These are phyloP conservation scores for Celoporthe dispersa DNA, from an alignment of 2,329 filamentous ascomycete species.

Conservation along the genomic window DNA sequence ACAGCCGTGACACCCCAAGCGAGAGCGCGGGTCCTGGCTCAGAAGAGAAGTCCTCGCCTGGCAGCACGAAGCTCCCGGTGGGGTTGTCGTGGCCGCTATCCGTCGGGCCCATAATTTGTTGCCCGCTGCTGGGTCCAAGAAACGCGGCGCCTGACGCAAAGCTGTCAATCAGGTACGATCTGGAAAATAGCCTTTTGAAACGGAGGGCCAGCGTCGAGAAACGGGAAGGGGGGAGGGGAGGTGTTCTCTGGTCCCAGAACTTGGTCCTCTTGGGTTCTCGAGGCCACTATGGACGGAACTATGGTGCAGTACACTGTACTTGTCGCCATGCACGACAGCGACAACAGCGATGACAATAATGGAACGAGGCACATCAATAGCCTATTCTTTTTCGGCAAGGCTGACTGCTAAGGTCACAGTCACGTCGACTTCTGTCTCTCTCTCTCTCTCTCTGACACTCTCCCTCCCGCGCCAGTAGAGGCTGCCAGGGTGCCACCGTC, in stretches of 20 bases:
- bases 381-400: not conserved
- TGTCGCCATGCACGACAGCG: too few relatives aligned
- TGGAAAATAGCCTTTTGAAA: slow-evolving; percentile 14
- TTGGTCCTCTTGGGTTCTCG: not conserved
- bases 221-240: not conserved
- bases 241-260: too few relatives aligned
- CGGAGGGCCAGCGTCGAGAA: not conserved
- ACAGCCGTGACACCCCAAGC: slow-evolving; percentile 13
- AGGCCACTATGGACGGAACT: not conserved
- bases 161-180: slow-evolving; percentile 24
- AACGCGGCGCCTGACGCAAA: slow-evolving; percentile 4
- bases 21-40: slow-evolving; percentile 15
- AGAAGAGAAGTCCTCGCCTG: not conserved
- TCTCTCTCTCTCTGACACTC: not conserved
- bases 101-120: slow-evolving; percentile 10
- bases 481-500: not conserved
- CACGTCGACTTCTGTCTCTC: not conserved
- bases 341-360: not conserved
- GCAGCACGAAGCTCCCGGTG: not conserved
- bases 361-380: not conserved
- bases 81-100: slow-evolving; percentile 6
- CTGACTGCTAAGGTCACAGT: not conserved
- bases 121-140: slow-evolving; percentile 9
- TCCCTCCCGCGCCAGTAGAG: not conserved
- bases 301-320: not conserved